Evolutionary conservation across 2,329 filamentous ascomycete genomes (phyloP).

Genomic region (Aspergillus vadensis): DNA sequence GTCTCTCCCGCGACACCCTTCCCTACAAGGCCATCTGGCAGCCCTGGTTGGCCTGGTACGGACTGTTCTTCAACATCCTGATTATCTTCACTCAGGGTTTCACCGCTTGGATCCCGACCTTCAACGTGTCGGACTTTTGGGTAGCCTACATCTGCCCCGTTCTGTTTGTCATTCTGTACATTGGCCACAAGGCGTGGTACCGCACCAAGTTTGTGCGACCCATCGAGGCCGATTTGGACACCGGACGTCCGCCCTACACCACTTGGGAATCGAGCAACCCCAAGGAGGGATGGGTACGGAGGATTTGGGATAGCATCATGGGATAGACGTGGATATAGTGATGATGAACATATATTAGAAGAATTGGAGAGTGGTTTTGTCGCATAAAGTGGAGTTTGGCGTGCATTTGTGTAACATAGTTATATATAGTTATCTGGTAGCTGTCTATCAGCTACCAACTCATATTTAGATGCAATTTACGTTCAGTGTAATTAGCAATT

Average conservation of each 20-base stretch:
- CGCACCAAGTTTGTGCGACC: constrained; percentile 39
- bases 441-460: no score
- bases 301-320: constrained; percentile 9
- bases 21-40: constrained; percentile 64
- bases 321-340: background rate
- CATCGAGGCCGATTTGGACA: constrained; percentile 45
- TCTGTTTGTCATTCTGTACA: constrained; percentile 60
- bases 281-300: constrained; percentile 25
- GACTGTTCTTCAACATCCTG: constrained; percentile 64
- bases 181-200: constrained; percentile 58
- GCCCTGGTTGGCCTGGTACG: constrained; percentile 65
- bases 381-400: background rate
- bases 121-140: constrained; percentile 63
- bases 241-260: constrained; percentile 34
- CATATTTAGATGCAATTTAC: no score
- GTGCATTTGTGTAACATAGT: background rate
- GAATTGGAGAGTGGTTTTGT: background rate
- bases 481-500: no score
- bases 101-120: constrained; percentile 62
- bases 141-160: constrained; percentile 65
- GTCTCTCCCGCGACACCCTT: constrained; percentile 58
- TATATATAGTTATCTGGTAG: background rate
- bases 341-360: background rate
- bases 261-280: constrained; percentile 35
- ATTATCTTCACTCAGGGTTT: constrained; percentile 70